Evolutionary conservation across 2,329 filamentous ascomycete species (phyloP).

Genomic region (Cytospora mali): DNA sequence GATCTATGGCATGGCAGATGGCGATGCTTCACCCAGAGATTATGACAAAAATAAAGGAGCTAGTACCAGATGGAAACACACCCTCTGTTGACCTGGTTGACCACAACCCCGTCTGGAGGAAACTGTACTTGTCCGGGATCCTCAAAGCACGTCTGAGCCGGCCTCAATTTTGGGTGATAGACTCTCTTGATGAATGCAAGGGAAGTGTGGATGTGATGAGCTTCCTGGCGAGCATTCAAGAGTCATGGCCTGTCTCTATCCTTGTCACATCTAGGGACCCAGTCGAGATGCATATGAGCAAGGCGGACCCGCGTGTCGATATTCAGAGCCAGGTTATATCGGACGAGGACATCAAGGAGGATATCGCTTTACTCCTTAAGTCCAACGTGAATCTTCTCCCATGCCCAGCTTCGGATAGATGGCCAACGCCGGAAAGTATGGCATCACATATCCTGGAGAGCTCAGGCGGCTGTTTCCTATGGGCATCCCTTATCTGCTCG

Average conservation of each 20-base stretch:
- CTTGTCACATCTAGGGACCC: slow-evolving; percentile 35
- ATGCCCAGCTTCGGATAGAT: slow-evolving; percentile 5
- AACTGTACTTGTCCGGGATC: slow-evolving; percentile 32
- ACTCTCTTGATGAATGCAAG: slow-evolving; percentile 39
- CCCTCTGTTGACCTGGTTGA: slow-evolving; percentile 32
- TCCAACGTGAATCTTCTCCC: slow-evolving; percentile 33
- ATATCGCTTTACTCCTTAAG: slow-evolving; percentile 34
- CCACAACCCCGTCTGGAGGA: slow-evolving; percentile 34
- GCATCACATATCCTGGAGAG: slow-evolving; percentile 32
- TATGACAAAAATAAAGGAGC: slow-evolving; percentile 23
- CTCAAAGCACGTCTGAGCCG: slow-evolving; percentile 29
- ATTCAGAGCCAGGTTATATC: slow-evolving; percentile 31
- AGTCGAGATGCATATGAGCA: slow-evolving; percentile 24
- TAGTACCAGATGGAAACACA: slow-evolving; percentile 27
- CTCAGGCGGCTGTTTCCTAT: slow-evolving; percentile 37
- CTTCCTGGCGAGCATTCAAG: slow-evolving; percentile 32
- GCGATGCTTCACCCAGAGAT: slow-evolving; percentile 33
- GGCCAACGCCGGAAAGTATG: slow-evolving; percentile 23
- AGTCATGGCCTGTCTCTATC: slow-evolving; percentile 34
- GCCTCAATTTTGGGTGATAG: slow-evolving; percentile 39
- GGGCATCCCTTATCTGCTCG: slow-evolving; percentile 34
- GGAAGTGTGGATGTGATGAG: slow-evolving; percentile 30
- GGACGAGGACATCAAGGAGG: slow-evolving; percentile 31
- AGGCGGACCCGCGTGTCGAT: slow-evolving; percentile 11
- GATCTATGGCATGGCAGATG: slow-evolving; percentile 39